A percentile compares a stretch with the other conserved stretches of the same genome.
These are phyloP conservation scores for Erigeron philadelphicus DNA, from an alignment of 140 eudicot species.

Conservation along the genomic window DNA sequence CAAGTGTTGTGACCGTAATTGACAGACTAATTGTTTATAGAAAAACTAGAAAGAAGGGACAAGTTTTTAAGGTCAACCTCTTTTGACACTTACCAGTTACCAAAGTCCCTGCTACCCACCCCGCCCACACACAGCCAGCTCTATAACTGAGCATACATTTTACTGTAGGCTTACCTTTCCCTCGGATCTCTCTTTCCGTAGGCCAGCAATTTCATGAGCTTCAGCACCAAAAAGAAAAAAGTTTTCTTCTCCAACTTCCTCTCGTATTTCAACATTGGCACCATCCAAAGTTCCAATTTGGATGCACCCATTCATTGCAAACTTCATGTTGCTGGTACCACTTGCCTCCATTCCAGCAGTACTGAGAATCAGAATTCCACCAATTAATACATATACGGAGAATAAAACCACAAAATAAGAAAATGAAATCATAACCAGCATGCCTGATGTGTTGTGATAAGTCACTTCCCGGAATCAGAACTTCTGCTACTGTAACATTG, in stretches of 20 bases:
- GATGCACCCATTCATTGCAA: conserved; percentile 90
- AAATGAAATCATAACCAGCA: background rate
- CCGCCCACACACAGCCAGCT: background rate
- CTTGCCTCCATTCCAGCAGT: conserved; percentile 99
- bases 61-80: background rate
- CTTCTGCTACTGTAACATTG: conserved; percentile 94
- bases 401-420: background rate
- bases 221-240: conserved; percentile 84
- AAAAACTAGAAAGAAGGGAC: background rate
- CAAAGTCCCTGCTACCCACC: background rate
- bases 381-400: conserved; percentile 10
- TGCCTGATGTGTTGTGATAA: conserved; percentile 93
- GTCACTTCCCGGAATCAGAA: conserved; percentile 90
- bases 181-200: conserved; percentile 71
- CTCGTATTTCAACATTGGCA: conserved; percentile 87
- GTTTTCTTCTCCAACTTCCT: conserved; percentile 90
- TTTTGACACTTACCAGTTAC: background rate
- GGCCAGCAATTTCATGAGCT: conserved; percentile 76
- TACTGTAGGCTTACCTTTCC: conserved; percentile 53
- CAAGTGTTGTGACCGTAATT: background rate
- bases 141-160: background rate
- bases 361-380: conserved; percentile 30
- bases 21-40: background rate
- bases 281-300: conserved; percentile 90
- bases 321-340: conserved; percentile 98